These are phyloP conservation scores for Verticillium nubilum DNA, from an alignment of 2,329 filamentous ascomycete genomes.

Conservation along the genomic window DNA sequence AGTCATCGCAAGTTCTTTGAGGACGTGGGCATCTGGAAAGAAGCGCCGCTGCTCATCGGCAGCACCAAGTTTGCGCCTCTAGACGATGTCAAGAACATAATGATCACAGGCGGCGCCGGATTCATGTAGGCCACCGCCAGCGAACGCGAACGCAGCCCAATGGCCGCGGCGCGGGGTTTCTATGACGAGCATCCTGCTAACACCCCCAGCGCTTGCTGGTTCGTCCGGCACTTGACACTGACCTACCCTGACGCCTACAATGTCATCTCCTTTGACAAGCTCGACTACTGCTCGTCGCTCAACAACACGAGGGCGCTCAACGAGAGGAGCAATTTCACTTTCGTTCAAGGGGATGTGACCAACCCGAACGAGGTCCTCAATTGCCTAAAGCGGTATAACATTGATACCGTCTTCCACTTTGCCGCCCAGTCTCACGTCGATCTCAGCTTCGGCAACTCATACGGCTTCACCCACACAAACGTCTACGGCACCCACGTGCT, in stretches of 20 bases:
- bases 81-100: conserved; percentile 69
- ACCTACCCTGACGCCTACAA: conserved; percentile 72
- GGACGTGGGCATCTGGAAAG: conserved; percentile 63
- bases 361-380: conserved; percentile 63
- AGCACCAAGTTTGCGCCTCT: conserved; percentile 66
- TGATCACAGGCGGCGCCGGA: conserved; percentile 78
- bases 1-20: conserved; percentile 40
- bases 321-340: conserved; percentile 65
- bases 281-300: conserved; percentile 75
- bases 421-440: conserved; percentile 84
- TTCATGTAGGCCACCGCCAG: conserved; percentile 62
- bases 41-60: conserved; percentile 64
- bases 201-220: conserved; percentile 65
- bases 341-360: conserved; percentile 75
- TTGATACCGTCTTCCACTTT: conserved; percentile 80
- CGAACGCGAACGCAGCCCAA: background rate
- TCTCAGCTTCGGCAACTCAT: conserved; percentile 76
- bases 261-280: conserved; percentile 77
- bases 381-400: conserved; percentile 64
- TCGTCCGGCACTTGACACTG: conserved; percentile 70
- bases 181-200: background rate
- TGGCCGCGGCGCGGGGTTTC: background rate
- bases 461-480: conserved; percentile 75
- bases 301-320: conserved; percentile 72
- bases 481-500: conserved; percentile 81